These are phyloP conservation scores for Desmodesmus armatus DNA, from an alignment of 139 green algal species.

Conservation along the genomic window DNA sequence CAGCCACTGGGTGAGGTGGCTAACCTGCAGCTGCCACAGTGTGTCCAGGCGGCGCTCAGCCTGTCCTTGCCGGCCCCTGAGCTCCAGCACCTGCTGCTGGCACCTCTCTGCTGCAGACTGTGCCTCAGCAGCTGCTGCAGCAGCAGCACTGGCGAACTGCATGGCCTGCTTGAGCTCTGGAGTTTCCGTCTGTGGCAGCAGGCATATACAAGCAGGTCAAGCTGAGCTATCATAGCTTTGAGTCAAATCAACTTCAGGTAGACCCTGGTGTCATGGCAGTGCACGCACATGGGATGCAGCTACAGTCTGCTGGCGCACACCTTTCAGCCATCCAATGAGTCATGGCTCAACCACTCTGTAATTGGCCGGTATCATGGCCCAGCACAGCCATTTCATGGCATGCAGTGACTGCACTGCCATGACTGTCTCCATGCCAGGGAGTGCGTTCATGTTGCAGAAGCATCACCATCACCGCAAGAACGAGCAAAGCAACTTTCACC, in stretches of 20 bases:
- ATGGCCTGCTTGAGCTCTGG: conserved; percentile 12
- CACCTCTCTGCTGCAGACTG: not conserved
- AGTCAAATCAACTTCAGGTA: not conserved
- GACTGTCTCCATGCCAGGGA: too few species aligned
- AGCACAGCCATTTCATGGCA: too few species aligned
- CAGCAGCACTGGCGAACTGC: not conserved
- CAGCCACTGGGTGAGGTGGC: not conserved
- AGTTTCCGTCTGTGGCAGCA: too few species aligned
- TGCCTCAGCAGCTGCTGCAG: conserved; percentile 13
- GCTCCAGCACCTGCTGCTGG: conserved; percentile 33
- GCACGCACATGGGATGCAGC: not conserved
- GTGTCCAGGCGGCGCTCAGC: conserved; percentile 35
- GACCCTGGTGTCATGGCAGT: not conserved
- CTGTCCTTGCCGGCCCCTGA: conserved; percentile 33
- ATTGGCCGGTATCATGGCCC: too few species aligned
- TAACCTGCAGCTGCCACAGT: conserved; percentile 41
- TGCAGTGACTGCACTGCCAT: too few species aligned
- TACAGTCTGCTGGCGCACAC: not conserved
- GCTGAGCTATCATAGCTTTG: not conserved
- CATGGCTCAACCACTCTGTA: not conserved
- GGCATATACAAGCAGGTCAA: too few species aligned
- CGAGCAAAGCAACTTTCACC: too few species aligned
- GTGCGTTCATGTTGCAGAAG: too few species aligned
- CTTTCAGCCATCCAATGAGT: not conserved
- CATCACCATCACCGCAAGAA: too few species aligned